Evolutionary conservation across 1,284 basidiomycete genomes (phyloP).

Genomic region (Ganoderma multipileum): DNA sequence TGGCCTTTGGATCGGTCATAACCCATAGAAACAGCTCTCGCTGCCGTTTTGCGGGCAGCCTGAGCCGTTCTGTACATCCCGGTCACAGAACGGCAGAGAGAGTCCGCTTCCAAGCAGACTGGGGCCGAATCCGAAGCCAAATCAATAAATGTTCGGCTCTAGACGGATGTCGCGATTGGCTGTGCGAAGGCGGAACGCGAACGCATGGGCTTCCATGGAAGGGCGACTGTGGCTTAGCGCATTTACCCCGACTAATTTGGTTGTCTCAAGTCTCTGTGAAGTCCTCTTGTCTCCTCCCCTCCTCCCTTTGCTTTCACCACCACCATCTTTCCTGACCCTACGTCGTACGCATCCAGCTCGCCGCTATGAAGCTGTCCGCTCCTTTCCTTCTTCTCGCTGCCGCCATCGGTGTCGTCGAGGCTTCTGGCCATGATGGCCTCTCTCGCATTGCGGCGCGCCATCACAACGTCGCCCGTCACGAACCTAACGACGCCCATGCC

Average conservation of each 20-base stretch:
- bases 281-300: slow-evolving; percentile 5
- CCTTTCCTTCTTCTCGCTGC: slow-evolving; percentile 48
- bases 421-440: slow-evolving; percentile 46
- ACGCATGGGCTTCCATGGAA: neutral
- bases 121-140: slow-evolving; percentile 11
- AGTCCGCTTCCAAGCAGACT: slow-evolving; percentile 12
- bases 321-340: slow-evolving; percentile 22
- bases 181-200: slow-evolving; percentile 4
- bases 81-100: neutral
- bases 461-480: slow-evolving; percentile 20
- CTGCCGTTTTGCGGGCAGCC: slow-evolving; percentile 8
- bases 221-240: slow-evolving; percentile 3
- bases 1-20: neutral
- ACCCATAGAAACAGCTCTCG: neutral
- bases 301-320: slow-evolving; percentile 7
- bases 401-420: slow-evolving; percentile 46
- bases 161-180: slow-evolving; percentile 8
- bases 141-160: slow-evolving; percentile 16
- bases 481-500: slow-evolving; percentile 10
- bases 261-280: neutral
- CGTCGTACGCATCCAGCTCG: slow-evolving; percentile 27
- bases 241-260: slow-evolving; percentile 15
- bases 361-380: slow-evolving; percentile 43
- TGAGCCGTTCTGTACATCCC: slow-evolving; percentile 24
- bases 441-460: slow-evolving; percentile 43